Evolutionary conservation across 2,329 filamentous ascomycete species (phyloP).

Genomic region (Scorias spongiosa): DNA sequence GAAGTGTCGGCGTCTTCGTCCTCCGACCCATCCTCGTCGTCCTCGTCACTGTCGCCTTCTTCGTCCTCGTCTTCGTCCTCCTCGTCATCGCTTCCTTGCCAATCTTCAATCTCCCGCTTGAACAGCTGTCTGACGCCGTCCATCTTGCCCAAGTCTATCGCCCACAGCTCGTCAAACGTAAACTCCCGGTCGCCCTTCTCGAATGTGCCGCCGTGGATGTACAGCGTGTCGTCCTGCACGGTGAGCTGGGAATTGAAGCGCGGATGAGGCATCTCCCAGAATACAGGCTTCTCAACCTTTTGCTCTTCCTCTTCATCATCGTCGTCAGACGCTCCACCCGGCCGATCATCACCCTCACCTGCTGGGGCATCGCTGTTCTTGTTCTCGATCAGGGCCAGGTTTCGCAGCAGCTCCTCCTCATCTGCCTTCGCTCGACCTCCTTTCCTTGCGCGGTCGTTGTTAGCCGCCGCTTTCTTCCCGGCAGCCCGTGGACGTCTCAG

Average conservation of each 20-base stretch:
- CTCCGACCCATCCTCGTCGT: constrained; percentile 33
- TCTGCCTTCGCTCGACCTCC: constrained; percentile 70
- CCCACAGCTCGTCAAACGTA: constrained; percentile 89
- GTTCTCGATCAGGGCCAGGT: constrained; percentile 71
- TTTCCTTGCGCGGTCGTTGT: constrained; percentile 40
- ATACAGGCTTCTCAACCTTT: constrained; percentile 38
- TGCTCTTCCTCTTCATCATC: constrained; percentile 39
- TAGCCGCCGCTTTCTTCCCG: constrained; percentile 38
- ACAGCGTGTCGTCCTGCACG: constrained; percentile 82
- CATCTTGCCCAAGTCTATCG: constrained; percentile 84
- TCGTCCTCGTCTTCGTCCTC: constrained; percentile 34
- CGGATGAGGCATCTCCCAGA: constrained; percentile 74
- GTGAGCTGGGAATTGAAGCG: constrained; percentile 84
- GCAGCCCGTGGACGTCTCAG: constrained; percentile 53
- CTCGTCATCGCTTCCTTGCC: constrained; percentile 43
- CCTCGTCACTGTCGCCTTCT: constrained; percentile 38
- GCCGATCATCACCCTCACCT: constrained; percentile 14
- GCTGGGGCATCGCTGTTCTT: constrained; percentile 43
- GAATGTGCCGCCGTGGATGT: constrained; percentile 88
- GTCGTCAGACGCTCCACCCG: constrained; percentile 18
- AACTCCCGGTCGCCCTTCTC: constrained; percentile 91
- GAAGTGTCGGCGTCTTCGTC: constrained; percentile 11
- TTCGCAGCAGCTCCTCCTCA: constrained; percentile 77
- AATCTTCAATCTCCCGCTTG: constrained; percentile 70
- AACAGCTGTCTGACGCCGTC: constrained; percentile 90